Percentiles rank a stretch among this genome's conserved stretches.
Evolutionary conservation across 257 asterid genomes (phyloP).

Genomic region (Orobanche coerulescens): DNA sequence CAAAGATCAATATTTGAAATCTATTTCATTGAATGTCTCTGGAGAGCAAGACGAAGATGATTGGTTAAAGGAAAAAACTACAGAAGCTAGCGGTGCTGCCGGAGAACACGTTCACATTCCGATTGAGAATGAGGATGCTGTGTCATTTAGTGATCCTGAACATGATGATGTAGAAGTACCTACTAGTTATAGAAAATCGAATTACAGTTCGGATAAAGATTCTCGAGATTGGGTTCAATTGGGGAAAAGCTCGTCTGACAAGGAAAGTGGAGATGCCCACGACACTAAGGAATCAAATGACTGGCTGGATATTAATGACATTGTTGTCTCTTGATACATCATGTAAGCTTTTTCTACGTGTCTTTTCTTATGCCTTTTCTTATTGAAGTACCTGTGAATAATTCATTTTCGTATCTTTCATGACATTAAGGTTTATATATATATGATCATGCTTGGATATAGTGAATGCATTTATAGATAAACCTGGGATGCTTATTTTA

Average conservation of each 20-base stretch:
- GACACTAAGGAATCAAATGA: slow-evolving; percentile 54
- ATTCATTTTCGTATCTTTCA: slow-evolving; percentile 13
- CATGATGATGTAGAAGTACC: slow-evolving; percentile 67
- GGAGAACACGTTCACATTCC: slow-evolving; percentile 42
- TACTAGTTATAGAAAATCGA: slow-evolving; percentile 39
- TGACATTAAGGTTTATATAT: slow-evolving; percentile 17
- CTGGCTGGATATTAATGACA: slow-evolving; percentile 65
- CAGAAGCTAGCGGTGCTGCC: slow-evolving; percentile 34
- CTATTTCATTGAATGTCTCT: slow-evolving; percentile 23
- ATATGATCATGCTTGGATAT: slow-evolving; percentile 29
- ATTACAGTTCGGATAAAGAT: slow-evolving; percentile 58
- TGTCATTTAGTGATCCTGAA: slow-evolving; percentile 96
- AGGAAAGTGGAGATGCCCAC: slow-evolving; percentile 22
- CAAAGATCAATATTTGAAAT: slow-evolving; percentile 24
- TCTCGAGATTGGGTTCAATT: slow-evolving; percentile 79
- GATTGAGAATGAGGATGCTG: slow-evolving; percentile 81
- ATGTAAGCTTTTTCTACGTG: not conserved
- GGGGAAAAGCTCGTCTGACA: slow-evolving; percentile 40
- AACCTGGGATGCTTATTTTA: slow-evolving; percentile 21
- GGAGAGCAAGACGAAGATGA: slow-evolving; percentile 66
- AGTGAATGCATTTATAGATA: slow-evolving; percentile 16
- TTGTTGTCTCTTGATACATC: slow-evolving; percentile 40
- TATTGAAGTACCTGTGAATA: slow-evolving; percentile 25
- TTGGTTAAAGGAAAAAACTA: slow-evolving; percentile 83
- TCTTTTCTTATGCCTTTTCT: slow-evolving; percentile 16